Evolutionary conservation across 805 yeast genomes (phyloP), one percentile per base, ranked within the genome.

Genomic region (Sugiyamaella valdiviana): DNA sequence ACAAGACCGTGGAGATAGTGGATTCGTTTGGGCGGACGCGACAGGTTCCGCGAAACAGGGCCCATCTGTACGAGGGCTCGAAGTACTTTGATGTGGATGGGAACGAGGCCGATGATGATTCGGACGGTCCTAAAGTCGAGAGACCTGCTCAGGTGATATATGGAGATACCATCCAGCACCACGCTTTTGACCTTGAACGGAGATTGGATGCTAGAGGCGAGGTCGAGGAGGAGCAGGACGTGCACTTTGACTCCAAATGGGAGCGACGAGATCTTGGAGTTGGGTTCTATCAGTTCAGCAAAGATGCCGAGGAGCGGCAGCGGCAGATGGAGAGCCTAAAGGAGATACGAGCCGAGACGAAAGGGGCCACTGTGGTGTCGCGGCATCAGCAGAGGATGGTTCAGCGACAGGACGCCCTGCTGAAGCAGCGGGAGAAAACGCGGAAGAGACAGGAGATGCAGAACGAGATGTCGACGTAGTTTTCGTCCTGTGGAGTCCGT

Each of bases 21-120:
- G 62, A 58, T 45, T 49, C 52, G 37, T 59, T 51, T 54, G 63
- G 63, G 7, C 47, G 63, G 20, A 45, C 58, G 6, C 43, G 63
- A 32, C 7, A 14, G 17, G 61, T 58, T 6, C 44, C 47, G 2
- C 37, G 32, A 20, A 35, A 20, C n/a, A 23, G 43, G 23, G 52
- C 46, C 2, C 19, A 15, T 36, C 17, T 39, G 38, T 45, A 44
- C 20, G 48, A 44, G 20, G 16, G 12, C 15, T 26, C 32, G 10
- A 12, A n/a, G 32, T 26, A 10, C 32, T 26, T 26, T 26, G 45
- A 29, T 20, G 19, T 14, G 5, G 16, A 40, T 16, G 24, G 39
- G 14, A 17, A 42, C 29, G 41, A 42, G 10, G 21, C 19, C n/a
- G n/a, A n/a, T 21, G 40, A 42, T 7, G 48, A 44, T 14, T 40